These are phyloP conservation scores for Kurtzmaniella quercitrusa DNA, from an alignment of 1,139 yeast genomes.

Conservation along the genomic window DNA sequence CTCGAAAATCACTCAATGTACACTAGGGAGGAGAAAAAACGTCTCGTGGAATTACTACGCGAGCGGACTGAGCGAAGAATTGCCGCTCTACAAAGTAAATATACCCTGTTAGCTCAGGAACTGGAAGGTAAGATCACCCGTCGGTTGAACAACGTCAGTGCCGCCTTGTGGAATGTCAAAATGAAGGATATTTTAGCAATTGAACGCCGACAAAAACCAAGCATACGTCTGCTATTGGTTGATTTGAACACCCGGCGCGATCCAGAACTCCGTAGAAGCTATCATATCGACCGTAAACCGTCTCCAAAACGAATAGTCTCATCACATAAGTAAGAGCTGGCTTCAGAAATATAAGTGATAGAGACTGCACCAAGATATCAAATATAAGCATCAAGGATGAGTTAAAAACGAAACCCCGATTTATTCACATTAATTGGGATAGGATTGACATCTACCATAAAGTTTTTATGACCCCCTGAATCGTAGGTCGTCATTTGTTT, in stretches of 20 bases:
- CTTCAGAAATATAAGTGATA: too few relatives aligned
- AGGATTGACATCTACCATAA: too few relatives aligned
- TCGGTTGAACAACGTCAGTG: constrained; percentile 38
- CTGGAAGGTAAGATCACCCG: constrained; percentile 29
- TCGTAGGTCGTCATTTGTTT: too few relatives aligned
- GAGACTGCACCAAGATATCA: too few relatives aligned
- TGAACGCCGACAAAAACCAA: constrained; percentile 39
- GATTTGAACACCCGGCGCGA: constrained; percentile 19
- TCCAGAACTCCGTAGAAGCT: neutral
- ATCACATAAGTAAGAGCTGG: neutral
- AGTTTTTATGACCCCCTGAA: too few relatives aligned
- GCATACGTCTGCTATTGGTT: constrained; percentile 21
- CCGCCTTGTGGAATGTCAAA: constrained; percentile 35
- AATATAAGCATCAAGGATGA: too few relatives aligned
- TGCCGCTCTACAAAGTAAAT: constrained; percentile 14
- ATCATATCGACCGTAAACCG: neutral
- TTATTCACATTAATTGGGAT: too few relatives aligned
- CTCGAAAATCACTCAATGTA: constrained; percentile 10
- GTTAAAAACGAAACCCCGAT: too few relatives aligned
- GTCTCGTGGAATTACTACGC: constrained; percentile 24
- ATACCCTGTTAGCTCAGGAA: constrained; percentile 11
- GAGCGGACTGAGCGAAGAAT: constrained; percentile 17
- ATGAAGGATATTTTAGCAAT: constrained; percentile 36
- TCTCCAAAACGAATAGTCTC: neutral
- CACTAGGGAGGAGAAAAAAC: constrained; percentile 34